Conservation (phyloP, 176 grass and related monocot species). For the Oryza punctata region DNA sequence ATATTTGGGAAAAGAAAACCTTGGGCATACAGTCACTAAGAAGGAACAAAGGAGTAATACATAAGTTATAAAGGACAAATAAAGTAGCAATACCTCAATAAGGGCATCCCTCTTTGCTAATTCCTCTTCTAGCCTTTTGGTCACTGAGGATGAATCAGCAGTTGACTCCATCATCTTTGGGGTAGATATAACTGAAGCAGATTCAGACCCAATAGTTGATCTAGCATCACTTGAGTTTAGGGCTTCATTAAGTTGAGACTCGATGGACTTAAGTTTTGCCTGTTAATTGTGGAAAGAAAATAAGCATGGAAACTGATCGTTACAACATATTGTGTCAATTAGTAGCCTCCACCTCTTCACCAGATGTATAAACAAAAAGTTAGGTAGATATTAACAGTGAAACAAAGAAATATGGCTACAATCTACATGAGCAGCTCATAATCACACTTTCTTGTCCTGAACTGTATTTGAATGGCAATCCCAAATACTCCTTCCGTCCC, state of each 20-base stretch:
- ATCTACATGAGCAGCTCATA: neutral
- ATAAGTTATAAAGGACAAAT: conserved; percentile 1
- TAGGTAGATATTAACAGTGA: neutral
- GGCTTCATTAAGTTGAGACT: conserved; percentile 87
- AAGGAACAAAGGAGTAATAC: neutral
- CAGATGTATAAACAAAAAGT: conserved; percentile 15
- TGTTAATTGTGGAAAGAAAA: conserved; percentile 47
- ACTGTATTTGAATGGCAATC: neutral
- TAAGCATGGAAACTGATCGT: conserved; percentile 35
- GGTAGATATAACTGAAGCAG: conserved; percentile 69
- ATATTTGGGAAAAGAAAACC: conserved; percentile 15
- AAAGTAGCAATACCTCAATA: conserved; percentile 75
- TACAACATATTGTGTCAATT: conserved; percentile 15
- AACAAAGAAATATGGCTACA: neutral
- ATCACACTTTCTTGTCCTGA: conserved; percentile 1
- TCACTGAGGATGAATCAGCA: conserved; percentile 79
- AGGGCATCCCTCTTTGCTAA: conserved; percentile 94
- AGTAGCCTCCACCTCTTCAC: neutral
- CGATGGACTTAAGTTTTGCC: conserved; percentile 86
- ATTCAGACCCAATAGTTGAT: conserved; percentile 84
- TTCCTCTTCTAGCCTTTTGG: conserved; percentile 96
- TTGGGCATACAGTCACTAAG: conserved; percentile 12
- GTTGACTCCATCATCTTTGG: conserved; percentile 67
- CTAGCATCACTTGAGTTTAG: conserved; percentile 83
- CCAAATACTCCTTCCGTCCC: too few relatives aligned